Evolutionary conservation across 2,329 filamentous ascomycete species (phyloP).

Genomic region (Neoascochyta sp.): DNA sequence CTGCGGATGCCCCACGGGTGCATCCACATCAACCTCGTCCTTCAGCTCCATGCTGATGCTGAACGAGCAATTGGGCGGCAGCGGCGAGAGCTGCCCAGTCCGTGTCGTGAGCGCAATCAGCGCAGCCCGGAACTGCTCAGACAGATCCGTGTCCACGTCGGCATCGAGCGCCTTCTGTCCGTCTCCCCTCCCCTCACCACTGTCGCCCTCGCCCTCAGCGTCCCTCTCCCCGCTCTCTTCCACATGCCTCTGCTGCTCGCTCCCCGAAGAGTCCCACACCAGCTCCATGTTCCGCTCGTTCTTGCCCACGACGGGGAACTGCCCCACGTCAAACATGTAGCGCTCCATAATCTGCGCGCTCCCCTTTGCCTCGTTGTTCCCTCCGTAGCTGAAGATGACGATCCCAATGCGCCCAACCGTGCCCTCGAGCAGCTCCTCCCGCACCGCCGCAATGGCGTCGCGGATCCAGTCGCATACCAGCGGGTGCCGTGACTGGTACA

Average conservation of each 20-base stretch:
- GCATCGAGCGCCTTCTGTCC: slow-evolving; percentile 14
- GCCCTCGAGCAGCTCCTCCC: slow-evolving; percentile 61
- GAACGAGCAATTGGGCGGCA: slow-evolving; percentile 67
- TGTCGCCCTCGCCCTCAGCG: slow-evolving; percentile 10
- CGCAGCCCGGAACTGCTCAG: slow-evolving; percentile 68
- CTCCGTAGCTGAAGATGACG: slow-evolving; percentile 51
- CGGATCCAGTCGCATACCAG: slow-evolving; percentile 81
- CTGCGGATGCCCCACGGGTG: slow-evolving; percentile 50
- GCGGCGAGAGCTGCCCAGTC: slow-evolving; percentile 52
- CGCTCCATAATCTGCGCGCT: slow-evolving; percentile 54
- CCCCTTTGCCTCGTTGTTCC: slow-evolving; percentile 8
- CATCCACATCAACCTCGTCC: slow-evolving; percentile 52
- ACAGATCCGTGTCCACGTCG: slow-evolving; percentile 53
- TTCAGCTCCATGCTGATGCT: slow-evolving; percentile 72
- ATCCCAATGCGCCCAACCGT: slow-evolving; percentile 54
- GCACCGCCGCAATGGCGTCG: slow-evolving; percentile 71
- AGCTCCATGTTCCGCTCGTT: slow-evolving; percentile 52
- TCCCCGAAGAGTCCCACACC: slow-evolving; percentile 32
- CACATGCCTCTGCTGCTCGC: too few species aligned
- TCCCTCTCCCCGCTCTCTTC: too few species aligned
- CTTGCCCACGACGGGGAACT: slow-evolving; percentile 50
- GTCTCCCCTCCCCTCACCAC: slow-evolving; percentile 4
- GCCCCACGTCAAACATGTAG: slow-evolving; percentile 58
- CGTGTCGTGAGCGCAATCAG: slow-evolving; percentile 61
- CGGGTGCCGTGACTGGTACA: slow-evolving; percentile 82